These are phyloP conservation scores for Inga laurina DNA, from an alignment of 306 rosid species.

Conservation along the genomic window DNA sequence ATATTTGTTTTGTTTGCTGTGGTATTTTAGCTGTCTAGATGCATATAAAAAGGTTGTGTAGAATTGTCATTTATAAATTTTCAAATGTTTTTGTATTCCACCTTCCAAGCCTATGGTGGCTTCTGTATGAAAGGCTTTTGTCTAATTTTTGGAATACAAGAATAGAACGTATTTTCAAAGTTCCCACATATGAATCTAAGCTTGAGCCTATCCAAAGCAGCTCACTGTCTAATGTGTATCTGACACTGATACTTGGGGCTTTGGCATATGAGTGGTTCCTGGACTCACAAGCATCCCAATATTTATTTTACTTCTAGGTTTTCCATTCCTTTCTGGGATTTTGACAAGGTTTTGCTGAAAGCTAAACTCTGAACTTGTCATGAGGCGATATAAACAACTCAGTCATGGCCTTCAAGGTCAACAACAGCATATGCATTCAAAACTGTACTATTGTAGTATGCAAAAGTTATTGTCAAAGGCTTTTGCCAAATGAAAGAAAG, in stretches of 20 bases:
- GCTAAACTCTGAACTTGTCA: neutral
- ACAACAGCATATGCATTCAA: neutral
- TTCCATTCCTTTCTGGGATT: neutral
- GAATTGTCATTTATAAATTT: neutral
- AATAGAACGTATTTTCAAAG: neutral
- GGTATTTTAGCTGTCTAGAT: neutral
- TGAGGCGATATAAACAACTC: neutral
- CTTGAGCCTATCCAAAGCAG: neutral
- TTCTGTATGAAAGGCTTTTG: neutral
- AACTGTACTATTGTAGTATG: neutral
- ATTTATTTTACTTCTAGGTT: neutral
- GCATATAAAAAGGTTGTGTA: neutral
- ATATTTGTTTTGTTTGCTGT: neutral
- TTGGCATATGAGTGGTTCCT: neutral
- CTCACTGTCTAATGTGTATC: neutral
- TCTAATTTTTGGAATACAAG: neutral
- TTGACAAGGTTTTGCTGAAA: neutral
- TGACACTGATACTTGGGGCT: neutral
- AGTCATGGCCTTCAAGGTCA: neutral
- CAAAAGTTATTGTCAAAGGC: neutral
- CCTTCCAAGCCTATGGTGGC: neutral
- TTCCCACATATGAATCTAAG: neutral
- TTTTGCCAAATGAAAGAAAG: neutral
- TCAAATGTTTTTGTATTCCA: neutral
- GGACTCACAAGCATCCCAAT: neutral